Conservation (phyloP, 1,284 basidiomycete species). For the Irpex lacteus region DNA sequence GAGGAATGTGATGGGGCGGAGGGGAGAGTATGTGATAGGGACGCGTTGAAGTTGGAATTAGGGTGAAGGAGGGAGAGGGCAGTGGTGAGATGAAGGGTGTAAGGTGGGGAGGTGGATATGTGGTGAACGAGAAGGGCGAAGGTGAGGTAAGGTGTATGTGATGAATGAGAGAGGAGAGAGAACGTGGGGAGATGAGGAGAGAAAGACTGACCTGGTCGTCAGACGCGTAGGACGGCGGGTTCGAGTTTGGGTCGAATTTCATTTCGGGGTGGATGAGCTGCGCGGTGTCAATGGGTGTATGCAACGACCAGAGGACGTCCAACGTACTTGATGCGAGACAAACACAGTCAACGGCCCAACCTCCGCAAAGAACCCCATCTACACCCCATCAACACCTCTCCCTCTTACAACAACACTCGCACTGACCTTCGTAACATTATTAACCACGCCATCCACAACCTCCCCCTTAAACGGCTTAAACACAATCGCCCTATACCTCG, state of each 20-base stretch:
- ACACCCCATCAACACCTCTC: slow-evolving; percentile 4
- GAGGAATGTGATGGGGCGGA: no score
- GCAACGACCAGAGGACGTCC: slow-evolving; percentile 15
- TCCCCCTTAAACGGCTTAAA: slow-evolving; percentile 99
- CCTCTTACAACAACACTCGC: neutral
- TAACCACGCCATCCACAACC: slow-evolving; percentile 95
- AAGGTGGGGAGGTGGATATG: no score
- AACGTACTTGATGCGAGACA: slow-evolving; percentile 87
- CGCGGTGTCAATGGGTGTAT: slow-evolving; percentile 10
- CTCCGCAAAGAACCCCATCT: slow-evolving; percentile 99
- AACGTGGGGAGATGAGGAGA: no score
- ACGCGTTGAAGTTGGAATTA: no score
- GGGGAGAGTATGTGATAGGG: no score
- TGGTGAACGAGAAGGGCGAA: no score
- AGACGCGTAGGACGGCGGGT: slow-evolving; percentile 88
- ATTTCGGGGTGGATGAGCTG: slow-evolving; percentile 93
- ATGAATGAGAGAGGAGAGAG: no score
- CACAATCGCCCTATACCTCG: slow-evolving; percentile 89
- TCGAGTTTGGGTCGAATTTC: slow-evolving; percentile 90
- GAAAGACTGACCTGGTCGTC: slow-evolving; percentile 68
- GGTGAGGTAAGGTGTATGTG: no score
- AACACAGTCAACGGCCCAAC: slow-evolving; percentile 93
- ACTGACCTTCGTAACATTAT: slow-evolving; percentile 92
- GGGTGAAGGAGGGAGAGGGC: no score
- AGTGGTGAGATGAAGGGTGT: no score